phyloP scores from a whole-genome alignment of 208 protist genomes.

The Acanthamoeba healyi region DNA sequence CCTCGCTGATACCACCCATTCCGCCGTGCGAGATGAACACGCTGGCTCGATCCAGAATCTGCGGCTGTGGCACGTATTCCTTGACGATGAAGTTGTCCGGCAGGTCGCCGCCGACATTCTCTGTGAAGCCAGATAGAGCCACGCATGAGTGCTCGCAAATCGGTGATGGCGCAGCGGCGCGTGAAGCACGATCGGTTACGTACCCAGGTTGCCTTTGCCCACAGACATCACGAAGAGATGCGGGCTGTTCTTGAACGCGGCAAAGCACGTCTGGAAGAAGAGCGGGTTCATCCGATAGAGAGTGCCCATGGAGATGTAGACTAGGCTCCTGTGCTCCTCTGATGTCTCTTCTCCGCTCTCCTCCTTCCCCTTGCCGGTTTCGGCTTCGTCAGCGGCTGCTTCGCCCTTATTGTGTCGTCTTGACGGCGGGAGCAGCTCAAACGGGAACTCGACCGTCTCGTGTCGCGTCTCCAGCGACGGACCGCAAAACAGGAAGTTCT shows the following conservation, averaged over 20 bases:
- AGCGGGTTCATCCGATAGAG: not conserved
- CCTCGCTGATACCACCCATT: slow-evolving; percentile 12
- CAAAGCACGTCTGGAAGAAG: slow-evolving; percentile 21
- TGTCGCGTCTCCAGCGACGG: slow-evolving; percentile 12
- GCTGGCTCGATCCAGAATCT: not conserved
- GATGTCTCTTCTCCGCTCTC: not conserved
- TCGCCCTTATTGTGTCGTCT: not conserved
- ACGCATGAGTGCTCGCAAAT: not conserved
- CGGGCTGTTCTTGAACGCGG: not conserved
- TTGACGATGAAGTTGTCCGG: slow-evolving; percentile 6
- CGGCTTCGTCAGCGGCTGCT: not conserved
- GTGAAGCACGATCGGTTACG: not conserved
- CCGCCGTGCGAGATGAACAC: slow-evolving; percentile 21
- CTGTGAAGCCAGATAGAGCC: not conserved
- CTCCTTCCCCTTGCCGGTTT: not conserved
- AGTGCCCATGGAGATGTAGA: slow-evolving; percentile 22
- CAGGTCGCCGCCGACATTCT: not conserved
- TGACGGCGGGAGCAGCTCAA: not conserved
- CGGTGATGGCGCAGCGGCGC: too few relatives aligned
- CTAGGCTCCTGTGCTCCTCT: not conserved
- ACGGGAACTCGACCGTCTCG: slow-evolving; percentile 30
- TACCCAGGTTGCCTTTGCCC: slow-evolving; percentile 18
- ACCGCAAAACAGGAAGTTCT: slow-evolving; percentile 8
- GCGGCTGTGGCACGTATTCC: slow-evolving; percentile 26
- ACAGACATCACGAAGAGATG: not conserved